These are phyloP conservation scores for Mycena olivaceomarginata DNA, from an alignment of 768 basidiomycete species.

Conservation along the genomic window DNA sequence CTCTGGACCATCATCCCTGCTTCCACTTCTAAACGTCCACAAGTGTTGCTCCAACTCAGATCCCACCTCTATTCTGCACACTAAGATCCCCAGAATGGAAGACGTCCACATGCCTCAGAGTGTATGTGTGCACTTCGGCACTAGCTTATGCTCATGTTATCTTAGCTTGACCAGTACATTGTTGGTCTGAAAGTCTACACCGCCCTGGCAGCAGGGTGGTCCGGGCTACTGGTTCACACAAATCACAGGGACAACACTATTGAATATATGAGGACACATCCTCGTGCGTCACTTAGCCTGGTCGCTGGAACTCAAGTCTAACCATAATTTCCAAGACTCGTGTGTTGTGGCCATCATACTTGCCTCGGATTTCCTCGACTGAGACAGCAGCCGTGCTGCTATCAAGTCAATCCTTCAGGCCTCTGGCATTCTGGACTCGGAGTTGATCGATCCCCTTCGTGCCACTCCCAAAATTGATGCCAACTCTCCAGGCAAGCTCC, in stretches of 20 bases:
- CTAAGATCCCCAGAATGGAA: not conserved
- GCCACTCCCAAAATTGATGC: not conserved
- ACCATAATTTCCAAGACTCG: not conserved
- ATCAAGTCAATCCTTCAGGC: not conserved
- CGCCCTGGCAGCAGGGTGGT: not conserved
- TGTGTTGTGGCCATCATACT: not conserved
- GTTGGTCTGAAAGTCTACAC: not conserved
- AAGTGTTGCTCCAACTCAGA: not conserved
- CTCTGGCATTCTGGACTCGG: not conserved
- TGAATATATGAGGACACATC: not conserved
- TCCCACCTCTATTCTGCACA: not conserved
- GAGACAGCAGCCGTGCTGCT: not conserved
- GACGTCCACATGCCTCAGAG: not conserved
- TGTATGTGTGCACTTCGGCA: not conserved
- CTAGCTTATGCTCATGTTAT: not conserved
- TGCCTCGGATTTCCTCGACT: not conserved
- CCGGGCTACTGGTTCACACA: not conserved
- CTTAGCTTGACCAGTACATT: not conserved
- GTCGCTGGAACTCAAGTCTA: not conserved
- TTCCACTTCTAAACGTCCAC: not conserved
- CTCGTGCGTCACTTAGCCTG: not conserved
- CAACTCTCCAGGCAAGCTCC: not conserved
- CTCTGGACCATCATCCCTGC: not conserved
- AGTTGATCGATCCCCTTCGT: not conserved
- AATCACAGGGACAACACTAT: not conserved